Evolutionary conservation across 2,329 filamentous ascomycete species (phyloP), one percentile per base, ranked within the genome.

Genomic region (Lecanicillium sp.): DNA sequence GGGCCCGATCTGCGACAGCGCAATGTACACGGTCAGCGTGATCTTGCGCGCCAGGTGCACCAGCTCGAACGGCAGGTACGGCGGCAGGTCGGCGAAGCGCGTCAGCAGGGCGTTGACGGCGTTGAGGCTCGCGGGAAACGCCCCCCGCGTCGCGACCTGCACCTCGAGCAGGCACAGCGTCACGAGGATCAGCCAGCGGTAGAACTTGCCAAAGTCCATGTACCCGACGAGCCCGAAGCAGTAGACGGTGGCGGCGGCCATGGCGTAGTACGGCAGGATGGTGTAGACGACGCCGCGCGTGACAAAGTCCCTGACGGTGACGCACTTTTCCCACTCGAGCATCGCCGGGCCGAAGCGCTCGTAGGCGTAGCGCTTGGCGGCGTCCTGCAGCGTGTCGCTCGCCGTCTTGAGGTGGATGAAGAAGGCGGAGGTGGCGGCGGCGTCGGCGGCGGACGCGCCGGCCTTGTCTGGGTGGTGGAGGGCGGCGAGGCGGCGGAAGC

Each of bases 321-420:
- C 69, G 67, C 81, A 85, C 54, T 78, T 73, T 54, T 77, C 70
- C 84, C 84, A 91, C 8, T 64, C 62, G 11, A 84, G 65, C 17
- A 90, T 75, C 23, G 81, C 79, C 1, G 87, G 84, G 0, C 90
- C 90, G 63, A 95, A 90, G 40, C 89, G 82, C 62, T 95, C 89
- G 67, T 96, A 96, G 7, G 88, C 90, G 63, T 93, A 95, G 48
- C 89, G 78, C 59, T 79, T 83, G 1, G 81, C 82, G 2, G 86
- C 80, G 60, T 93, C 82, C n/a, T 81, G 69, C 14, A 96, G 78
- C 1, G 84, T 87, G 59, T 97, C 93, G 60, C 88, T 81, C 5
- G 89, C 90, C 38, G 83, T 72, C 71, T 90, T 91, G 58, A 97
- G 76, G 59, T 86, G 82, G 39, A 96, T 81, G 66, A 95, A 97